phyloP scores from a whole-genome alignment of 202 grass and related monocot genomes.

The Zizania palustris region DNA sequence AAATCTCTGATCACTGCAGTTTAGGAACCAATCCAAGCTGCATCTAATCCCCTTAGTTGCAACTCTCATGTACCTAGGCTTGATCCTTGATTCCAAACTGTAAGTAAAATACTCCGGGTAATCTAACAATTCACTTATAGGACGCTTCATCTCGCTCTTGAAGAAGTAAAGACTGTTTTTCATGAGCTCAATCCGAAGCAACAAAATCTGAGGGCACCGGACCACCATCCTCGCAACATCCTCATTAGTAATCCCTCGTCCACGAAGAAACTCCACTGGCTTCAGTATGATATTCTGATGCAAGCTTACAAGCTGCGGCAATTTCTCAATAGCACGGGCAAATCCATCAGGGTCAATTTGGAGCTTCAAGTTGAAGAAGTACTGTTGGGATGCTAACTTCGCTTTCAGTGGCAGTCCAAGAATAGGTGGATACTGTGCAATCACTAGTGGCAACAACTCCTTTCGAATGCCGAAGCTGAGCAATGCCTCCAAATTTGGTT shows the following conservation, averaged over 20 bases:
- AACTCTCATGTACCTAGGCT: constrained; percentile 75
- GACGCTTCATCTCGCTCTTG: constrained; percentile 83
- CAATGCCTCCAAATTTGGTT: constrained; percentile 74
- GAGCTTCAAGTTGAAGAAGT: constrained; percentile 91
- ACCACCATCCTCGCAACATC: constrained; percentile 75
- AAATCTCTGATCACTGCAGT: constrained; percentile 91
- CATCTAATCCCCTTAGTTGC: constrained; percentile 66
- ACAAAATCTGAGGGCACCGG: constrained; percentile 75
- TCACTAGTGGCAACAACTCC: constrained; percentile 67
- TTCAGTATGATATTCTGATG: constrained; percentile 84
- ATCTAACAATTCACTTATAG: constrained; percentile 68
- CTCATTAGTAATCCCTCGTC: constrained; percentile 63
- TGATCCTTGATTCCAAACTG: constrained; percentile 92
- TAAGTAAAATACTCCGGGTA: constrained; percentile 96
- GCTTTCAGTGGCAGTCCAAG: constrained; percentile 82
- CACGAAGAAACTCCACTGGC: constrained; percentile 70
- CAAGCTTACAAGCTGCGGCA: constrained; percentile 85
- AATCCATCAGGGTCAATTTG: constrained; percentile 82
- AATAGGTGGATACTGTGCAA: constrained; percentile 68
- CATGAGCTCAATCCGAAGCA: constrained; percentile 69
- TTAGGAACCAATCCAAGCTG: constrained; percentile 90
- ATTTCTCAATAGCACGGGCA: constrained; percentile 63
- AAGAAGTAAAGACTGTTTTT: constrained; percentile 93
- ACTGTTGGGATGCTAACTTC: constrained; percentile 80
- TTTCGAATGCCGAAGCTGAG: constrained; percentile 73